Conservation (phyloP, 306 rosid species). For the Hippophae tibetana region DNA sequence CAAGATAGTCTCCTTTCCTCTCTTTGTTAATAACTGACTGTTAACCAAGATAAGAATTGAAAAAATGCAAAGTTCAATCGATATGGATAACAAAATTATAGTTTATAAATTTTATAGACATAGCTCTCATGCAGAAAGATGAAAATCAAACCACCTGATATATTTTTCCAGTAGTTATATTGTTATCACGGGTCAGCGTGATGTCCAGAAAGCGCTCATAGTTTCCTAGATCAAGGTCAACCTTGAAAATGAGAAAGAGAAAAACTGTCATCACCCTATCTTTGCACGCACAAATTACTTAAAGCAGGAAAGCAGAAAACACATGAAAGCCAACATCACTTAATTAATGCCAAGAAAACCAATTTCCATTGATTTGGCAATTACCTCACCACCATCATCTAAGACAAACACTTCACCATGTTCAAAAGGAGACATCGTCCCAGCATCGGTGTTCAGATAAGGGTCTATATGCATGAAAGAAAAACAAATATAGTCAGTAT, state of each 20-base stretch:
- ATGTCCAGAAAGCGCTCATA: conserved; percentile 77
- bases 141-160: conserved; percentile 49
- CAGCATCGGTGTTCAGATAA: conserved; percentile 80
- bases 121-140: neutral
- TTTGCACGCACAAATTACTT: neutral
- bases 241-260: conserved; percentile 31
- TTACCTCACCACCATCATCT: conserved; percentile 89
- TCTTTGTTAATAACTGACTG: conserved; percentile 76
- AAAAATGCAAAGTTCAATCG: neutral
- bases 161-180: conserved; percentile 84
- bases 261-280: conserved; percentile 7
- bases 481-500: no score
- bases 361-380: neutral
- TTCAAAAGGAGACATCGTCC: conserved; percentile 86
- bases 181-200: conserved; percentile 71
- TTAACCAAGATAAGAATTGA: conserved; percentile 12
- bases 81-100: neutral
- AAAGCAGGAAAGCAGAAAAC: neutral
- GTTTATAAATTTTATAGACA: neutral
- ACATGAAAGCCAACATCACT: neutral
- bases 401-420: conserved; percentile 84
- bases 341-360: conserved; percentile 1
- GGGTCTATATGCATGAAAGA: conserved; percentile 45
- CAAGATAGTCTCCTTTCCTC: conserved; percentile 82
- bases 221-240: conserved; percentile 90